These are phyloP conservation scores for Bocquillonia castaneifolia DNA, from an alignment of 441 rosid genomes.

Conservation along the genomic window DNA sequence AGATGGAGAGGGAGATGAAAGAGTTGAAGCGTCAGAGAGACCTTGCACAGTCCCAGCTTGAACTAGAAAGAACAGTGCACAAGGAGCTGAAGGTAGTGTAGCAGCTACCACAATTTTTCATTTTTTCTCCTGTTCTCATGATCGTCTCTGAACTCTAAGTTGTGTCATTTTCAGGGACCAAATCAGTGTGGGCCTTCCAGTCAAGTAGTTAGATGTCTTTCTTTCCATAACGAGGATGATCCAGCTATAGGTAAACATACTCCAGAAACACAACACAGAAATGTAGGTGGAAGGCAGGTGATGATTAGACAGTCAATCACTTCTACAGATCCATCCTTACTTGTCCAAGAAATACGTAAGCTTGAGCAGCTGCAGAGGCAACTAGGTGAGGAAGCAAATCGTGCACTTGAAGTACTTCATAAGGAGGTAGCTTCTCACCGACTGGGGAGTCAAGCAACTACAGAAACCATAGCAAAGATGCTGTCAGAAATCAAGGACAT, in stretches of 20 bases:
- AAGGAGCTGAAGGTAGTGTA: slow-evolving; percentile 63
- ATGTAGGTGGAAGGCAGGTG: slow-evolving; percentile 40
- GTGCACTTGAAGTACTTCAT: slow-evolving; percentile 83
- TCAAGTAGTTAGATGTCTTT: slow-evolving; percentile 72
- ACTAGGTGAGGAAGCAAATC: slow-evolving; percentile 84
- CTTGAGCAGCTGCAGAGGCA: slow-evolving; percentile 77
- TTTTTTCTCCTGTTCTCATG: slow-evolving; percentile 6
- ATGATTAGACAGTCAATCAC: slow-evolving; percentile 55
- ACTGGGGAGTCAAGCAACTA: slow-evolving; percentile 72
- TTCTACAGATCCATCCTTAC: slow-evolving; percentile 64
- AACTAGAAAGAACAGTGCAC: slow-evolving; percentile 56
- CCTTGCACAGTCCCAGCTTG: slow-evolving; percentile 71
- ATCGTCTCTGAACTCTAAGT: slow-evolving; percentile 15
- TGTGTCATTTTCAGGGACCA: slow-evolving; percentile 39
- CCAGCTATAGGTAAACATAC: slow-evolving; percentile 35
- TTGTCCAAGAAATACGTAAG: slow-evolving; percentile 75
- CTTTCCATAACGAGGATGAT: slow-evolving; percentile 45
- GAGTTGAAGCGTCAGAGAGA: slow-evolving; percentile 95
- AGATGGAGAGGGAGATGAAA: slow-evolving; percentile 85
- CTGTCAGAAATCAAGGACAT: slow-evolving; percentile 73
- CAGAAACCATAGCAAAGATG: slow-evolving; percentile 73
- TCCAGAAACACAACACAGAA: slow-evolving; percentile 37
- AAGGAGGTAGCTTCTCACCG: slow-evolving; percentile 77
- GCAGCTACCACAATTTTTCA: not conserved
- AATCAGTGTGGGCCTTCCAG: slow-evolving; percentile 54